Evolutionary conservation across 2,329 filamentous ascomycete genomes (phyloP), one percentile per base, ranked within the genome.

Genomic region (Tolypocladium sp.): DNA sequence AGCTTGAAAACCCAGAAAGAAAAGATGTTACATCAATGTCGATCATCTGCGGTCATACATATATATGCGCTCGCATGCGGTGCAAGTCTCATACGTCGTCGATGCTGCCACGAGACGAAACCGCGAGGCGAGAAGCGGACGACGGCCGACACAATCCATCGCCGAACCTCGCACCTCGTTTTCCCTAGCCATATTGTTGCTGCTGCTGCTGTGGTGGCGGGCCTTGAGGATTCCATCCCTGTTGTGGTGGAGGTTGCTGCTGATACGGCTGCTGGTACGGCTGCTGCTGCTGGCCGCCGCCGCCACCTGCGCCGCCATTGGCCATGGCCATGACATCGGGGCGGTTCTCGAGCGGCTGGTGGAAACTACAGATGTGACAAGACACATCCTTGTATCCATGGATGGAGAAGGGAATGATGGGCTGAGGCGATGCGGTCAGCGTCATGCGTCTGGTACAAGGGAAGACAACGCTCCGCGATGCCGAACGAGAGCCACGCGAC

Each of bases 291-390:
- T 46, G 30, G 40, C 66, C 67, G 57, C 71, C 72, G 30, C 66
- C 64, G 0, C 69, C 56, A 27, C 63, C 60, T 2, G 58, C 72
- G n/a, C 73, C 76, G 38, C 75, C 76, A 54, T 74, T 73, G 64
- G 70, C 73, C 76, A 84, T 82, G 58, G 75, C 76, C 69, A 79
- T 76, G 55, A 85, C 81, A 61, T 86, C 83, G 15, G 75, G 80
- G 17, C 83, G 76, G 66, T 80, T 77, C 63, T 82, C 77, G 58
- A 88, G 78, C 12, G 85, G 84, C 70, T 92, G 88, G 63, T 84
- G 81, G 70, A 91, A 92, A 70, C 87, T 85, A 80, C 89, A 93
- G 71, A 92, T 85, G 68, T 85, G 81, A 76, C 89, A 93, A 60
- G 80, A 77, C 59, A 93, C 81, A 67, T 91, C 88, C 65, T 86